Base-by-base conservation (phyloP, 306 rosid species). In the Cicer judaicum region DNA sequence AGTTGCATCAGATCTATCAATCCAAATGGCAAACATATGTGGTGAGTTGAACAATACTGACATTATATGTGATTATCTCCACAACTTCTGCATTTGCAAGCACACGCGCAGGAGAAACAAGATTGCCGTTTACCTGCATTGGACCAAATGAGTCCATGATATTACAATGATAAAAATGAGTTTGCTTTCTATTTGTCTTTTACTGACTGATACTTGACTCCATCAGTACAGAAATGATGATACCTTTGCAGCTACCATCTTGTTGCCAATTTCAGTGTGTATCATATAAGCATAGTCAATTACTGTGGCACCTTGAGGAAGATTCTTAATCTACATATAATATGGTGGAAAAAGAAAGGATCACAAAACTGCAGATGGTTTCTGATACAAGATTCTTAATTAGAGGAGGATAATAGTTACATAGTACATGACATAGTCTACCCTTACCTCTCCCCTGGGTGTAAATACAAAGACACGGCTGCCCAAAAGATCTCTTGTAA, bases 211-310 rank as follows among this genome's bases (percentile, higher is more conserved):
- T 4, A 46, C 72, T 71, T 57, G 52, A 19, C 62, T 78, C 46
- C 65, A 16, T 75, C 74, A 46, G 9, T 63, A 75, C n/a, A 19
- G 18, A 75, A 76, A 64, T 69, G 57, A 38, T 61, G 68, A 48
- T 87, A 92, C 99, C 99, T 92, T 95, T 10, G 99, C 98, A 54
- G 99, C 99, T 64, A 92, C 98, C 97, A 90, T 95, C 86, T 90
- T 92, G 89, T 95, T 95, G 77, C 98, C 99, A 75, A 95, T 82
- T 85, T 92, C 99, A 73, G 99, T 95, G 89, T 95, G 99, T 87
- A 95, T 95, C 96, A 95, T 92, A 81, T 95, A 95, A 50, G 99
- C 98, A 75, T 95, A 95, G 82, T 95, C 99, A 71, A 95, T 89
- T 71, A 87, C 89, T 63, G 98, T 92, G 63, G 99, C 98, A 60